phyloP scores from a whole-genome alignment of 768 basidiomycete genomes.

The Lyophyllum shimeji region DNA sequence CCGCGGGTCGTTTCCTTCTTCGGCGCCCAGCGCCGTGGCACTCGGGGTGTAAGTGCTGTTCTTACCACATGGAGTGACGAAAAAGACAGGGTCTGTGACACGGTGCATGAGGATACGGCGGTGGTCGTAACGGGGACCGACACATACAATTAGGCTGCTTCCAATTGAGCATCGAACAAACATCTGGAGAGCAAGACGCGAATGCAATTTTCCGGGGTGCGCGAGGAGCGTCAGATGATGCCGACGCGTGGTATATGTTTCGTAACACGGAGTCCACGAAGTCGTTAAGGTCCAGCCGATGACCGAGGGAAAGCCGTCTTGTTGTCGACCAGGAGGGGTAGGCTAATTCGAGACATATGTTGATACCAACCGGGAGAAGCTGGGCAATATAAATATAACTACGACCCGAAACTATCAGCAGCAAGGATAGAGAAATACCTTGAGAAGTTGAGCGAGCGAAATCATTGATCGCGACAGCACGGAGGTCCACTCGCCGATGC shows the following conservation, averaged over 20 bases:
- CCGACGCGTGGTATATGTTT: conserved; percentile 72
- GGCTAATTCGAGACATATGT: conserved; percentile 82
- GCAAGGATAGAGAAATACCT: conserved; percentile 40
- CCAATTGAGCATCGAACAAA: conserved; percentile 94
- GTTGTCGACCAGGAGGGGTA: conserved; percentile 60
- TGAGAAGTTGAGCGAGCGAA: conserved; percentile 72
- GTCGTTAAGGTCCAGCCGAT: conserved; percentile 69
- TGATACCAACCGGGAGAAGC: conserved; percentile 61
- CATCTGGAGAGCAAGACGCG: conserved; percentile 86
- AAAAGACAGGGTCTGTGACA: conserved; percentile 86
- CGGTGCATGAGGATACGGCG: not conserved
- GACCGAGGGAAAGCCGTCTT: conserved; percentile 41
- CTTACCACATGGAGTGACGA: conserved; percentile 85
- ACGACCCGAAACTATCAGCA: not conserved
- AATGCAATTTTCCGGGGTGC: conserved; percentile 84
- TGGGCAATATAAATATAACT: conserved; percentile 25
- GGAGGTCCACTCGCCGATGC: conserved; percentile 44
- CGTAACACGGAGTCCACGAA: conserved; percentile 85
- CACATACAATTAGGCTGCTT: conserved; percentile 96
- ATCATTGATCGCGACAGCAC: conserved; percentile 57
- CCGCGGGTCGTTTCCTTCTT: conserved; percentile 47
- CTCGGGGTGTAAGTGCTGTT: conserved; percentile 35
- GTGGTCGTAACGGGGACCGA: not conserved
- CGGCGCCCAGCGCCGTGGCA: conserved; percentile 36
- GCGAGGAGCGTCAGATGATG: conserved; percentile 46